Conservation (phyloP, 2,329 filamentous ascomycete species). For the Byssoonygena ceratinophila region DNA sequence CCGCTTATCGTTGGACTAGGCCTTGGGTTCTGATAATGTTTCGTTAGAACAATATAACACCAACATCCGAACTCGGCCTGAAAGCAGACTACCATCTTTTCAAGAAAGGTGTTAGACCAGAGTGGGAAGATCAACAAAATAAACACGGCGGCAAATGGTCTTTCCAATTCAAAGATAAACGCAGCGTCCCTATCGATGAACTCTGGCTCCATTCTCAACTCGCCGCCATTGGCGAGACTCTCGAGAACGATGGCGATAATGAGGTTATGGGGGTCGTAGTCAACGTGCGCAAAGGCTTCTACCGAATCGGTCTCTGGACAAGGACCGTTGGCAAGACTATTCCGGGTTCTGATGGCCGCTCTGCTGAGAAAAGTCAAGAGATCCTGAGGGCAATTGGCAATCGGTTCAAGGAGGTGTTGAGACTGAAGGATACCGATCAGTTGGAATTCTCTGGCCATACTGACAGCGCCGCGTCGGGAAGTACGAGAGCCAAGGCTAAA, state of each 20-base stretch:
- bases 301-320: constrained; percentile 95
- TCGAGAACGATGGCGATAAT: constrained; percentile 83
- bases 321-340: constrained; percentile 81
- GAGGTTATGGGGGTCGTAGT: constrained; percentile 99
- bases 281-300: constrained; percentile 97
- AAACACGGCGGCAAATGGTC: constrained; percentile 99
- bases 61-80: constrained; percentile 85
- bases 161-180: constrained; percentile 84
- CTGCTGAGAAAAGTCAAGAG: constrained; percentile 70
- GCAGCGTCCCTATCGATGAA: constrained; percentile 79
- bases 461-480: constrained; percentile 83
- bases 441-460: constrained; percentile 97
- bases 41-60: constrained; percentile 91
- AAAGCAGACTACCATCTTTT: constrained; percentile 99
- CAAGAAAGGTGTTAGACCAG: constrained; percentile 91
- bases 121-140: constrained; percentile 98
- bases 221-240: constrained; percentile 89
- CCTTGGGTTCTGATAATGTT: constrained; percentile 3
- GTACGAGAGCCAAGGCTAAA: constrained; percentile 92
- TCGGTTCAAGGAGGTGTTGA: constrained; percentile 85
- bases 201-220: constrained; percentile 97
- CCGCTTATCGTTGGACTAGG: background rate
- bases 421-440: constrained; percentile 61
- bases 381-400: constrained; percentile 73
- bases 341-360: constrained; percentile 64